phyloP scores from a whole-genome alignment of 2,329 filamentous ascomycete genomes.

The Aureobasidium subglaciale region DNA sequence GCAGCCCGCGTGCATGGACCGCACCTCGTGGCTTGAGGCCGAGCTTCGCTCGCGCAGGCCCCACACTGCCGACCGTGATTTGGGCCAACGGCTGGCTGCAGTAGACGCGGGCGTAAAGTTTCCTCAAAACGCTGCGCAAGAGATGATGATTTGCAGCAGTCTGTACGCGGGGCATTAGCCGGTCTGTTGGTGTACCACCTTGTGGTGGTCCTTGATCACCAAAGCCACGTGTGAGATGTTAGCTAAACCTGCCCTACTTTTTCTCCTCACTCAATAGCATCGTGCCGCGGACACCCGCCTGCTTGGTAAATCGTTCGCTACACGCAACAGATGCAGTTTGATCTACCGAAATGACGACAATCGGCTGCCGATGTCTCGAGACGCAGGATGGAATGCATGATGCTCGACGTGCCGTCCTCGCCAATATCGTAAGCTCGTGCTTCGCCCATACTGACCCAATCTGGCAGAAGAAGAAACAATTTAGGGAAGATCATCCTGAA shows the following conservation, averaged over 20 bases:
- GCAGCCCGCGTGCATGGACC: not conserved
- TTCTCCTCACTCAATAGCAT: not conserved
- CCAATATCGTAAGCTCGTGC: slow-evolving; percentile 10
- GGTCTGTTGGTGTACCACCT: slow-evolving; percentile 7
- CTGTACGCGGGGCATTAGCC: slow-evolving; percentile 8
- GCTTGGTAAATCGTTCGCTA: not conserved
- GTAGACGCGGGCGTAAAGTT: not conserved
- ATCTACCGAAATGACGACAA: slow-evolving; percentile 10
- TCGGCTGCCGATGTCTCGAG: not conserved
- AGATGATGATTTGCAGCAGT: slow-evolving; percentile 15
- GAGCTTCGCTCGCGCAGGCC: slow-evolving; percentile 4
- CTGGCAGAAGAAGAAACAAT: slow-evolving; percentile 5
- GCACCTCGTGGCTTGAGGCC: slow-evolving; percentile 7
- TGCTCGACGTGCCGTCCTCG: slow-evolving; percentile 5
- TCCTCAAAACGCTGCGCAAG: not conserved
- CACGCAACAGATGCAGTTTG: slow-evolving; percentile 2
- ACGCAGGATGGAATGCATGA: not conserved
- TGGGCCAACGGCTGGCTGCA: not conserved
- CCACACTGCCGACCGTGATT: slow-evolving; percentile 7
- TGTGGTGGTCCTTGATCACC: not conserved
- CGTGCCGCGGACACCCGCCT: not conserved
- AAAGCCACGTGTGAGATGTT: not conserved
- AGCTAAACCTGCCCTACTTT: not conserved
- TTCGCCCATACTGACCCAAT: not conserved
- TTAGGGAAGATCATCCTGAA: not conserved